Conservation (phyloP, 495 filamentous ascomycete species). For the Hypoxylon rickii region DNA sequence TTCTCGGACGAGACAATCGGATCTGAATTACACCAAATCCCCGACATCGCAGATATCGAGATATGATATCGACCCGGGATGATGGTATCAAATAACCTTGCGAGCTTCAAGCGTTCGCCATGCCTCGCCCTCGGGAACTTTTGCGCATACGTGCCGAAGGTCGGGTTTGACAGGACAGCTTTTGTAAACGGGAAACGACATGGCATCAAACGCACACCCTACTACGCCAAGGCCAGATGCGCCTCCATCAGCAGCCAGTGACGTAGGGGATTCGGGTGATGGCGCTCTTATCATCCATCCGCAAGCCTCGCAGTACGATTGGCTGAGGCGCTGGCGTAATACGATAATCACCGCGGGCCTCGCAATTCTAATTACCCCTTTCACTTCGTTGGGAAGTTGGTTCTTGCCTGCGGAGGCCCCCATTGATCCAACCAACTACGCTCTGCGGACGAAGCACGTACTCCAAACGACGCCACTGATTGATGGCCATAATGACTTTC, state of each 20-base stretch:
- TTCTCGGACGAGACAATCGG: not conserved
- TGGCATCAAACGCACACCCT: not conserved
- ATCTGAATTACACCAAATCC: not conserved
- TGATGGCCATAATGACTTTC: slow-evolving; percentile 42
- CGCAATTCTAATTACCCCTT: slow-evolving; percentile 8
- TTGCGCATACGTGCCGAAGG: too few relatives aligned
- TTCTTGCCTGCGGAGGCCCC: slow-evolving; percentile 1
- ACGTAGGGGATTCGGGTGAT: not conserved
- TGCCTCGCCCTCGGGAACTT: too few relatives aligned
- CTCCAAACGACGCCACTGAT: slow-evolving; percentile 21
- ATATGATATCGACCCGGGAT: not conserved
- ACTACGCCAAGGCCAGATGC: not conserved
- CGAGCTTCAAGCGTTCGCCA: too few relatives aligned
- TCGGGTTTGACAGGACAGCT: too few relatives aligned
- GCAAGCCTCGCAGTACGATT: slow-evolving; percentile 5
- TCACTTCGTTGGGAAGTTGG: slow-evolving; percentile 16
- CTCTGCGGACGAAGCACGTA: slow-evolving; percentile 11
- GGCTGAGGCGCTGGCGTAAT: slow-evolving; percentile 15
- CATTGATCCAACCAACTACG: slow-evolving; percentile 16
- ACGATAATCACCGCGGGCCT: slow-evolving; percentile 7
- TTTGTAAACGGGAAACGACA: too few relatives aligned
- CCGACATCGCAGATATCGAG: slow-evolving; percentile 21
- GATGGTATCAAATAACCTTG: too few relatives aligned
- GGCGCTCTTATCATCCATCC: slow-evolving; percentile 14
- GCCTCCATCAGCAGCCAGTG: not conserved